Evolutionary conservation across 106 monocot genomes (phyloP).

Genomic region (Dioscorea alata): DNA sequence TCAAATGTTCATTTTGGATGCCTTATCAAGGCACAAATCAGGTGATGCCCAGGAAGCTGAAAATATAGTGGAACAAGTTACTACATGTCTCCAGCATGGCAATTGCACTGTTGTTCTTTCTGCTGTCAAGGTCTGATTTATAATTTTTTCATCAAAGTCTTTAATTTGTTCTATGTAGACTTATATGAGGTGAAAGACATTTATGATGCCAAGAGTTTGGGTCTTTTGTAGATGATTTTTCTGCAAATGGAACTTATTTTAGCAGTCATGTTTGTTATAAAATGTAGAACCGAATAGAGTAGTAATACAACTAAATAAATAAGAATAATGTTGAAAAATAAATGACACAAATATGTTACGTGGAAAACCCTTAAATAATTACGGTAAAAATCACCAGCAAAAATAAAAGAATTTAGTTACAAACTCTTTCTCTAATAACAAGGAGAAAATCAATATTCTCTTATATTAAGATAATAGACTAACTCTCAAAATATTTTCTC

Average conservation of each 20-base stretch:
- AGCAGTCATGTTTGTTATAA: too few species aligned
- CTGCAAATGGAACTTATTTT: slow-evolving; percentile 96
- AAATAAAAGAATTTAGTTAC: too few species aligned
- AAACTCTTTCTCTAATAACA: too few species aligned
- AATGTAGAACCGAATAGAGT: too few species aligned
- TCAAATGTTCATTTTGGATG: slow-evolving; percentile 97
- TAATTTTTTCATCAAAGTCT: neutral
- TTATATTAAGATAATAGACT: too few species aligned
- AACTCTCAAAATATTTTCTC: too few species aligned
- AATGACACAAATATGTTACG: too few species aligned
- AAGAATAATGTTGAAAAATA: too few species aligned
- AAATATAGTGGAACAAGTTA: slow-evolving; percentile 94
- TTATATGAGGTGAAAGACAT: neutral
- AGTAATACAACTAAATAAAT: too few species aligned
- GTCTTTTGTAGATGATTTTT: slow-evolving; percentile 78
- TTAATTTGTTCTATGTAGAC: neutral
- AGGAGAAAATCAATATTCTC: too few species aligned
- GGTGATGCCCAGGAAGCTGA: slow-evolving; percentile 95
- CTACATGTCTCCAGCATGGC: slow-evolving; percentile 97
- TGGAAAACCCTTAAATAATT: too few species aligned
- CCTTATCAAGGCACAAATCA: slow-evolving; percentile 88
- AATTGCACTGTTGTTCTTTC: slow-evolving; percentile 99
- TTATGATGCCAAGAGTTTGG: slow-evolving; percentile 11
- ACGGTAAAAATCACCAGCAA: too few species aligned
- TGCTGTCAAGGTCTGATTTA: slow-evolving; percentile 75